Base-by-base conservation (phyloP, 148 eudicot species). In the Selenicereus undatus region DNA sequence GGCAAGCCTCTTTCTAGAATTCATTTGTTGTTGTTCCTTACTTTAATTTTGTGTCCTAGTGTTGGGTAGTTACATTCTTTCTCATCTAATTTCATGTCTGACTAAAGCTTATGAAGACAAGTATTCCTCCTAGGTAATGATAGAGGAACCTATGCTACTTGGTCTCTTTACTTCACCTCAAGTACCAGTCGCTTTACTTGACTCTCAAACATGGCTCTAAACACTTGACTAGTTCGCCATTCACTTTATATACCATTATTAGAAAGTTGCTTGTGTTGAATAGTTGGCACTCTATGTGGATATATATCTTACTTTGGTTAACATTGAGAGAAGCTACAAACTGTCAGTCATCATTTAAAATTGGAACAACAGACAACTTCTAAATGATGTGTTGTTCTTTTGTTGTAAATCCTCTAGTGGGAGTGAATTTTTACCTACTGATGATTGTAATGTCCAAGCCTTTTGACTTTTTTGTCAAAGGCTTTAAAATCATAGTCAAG, bases 1-100 rank as follows among this genome's bases (percentile, higher is more conserved):
- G 74, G 66, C 68, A 75, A 64, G 71, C 27, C 54, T 24, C 35
- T 79, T 5, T 72, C 77, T 60, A 70, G 62, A 71, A 70, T 18
- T 78, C 78, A 43, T 62, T 39, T 64, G 30, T 8, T 51, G 8
- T 39, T 71, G 48, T 26, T 36, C 69, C 51, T 29, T 42, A 12
- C 76, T 68, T 36, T 30, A 18, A 24, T 29, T 71, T 35, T 50
- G 58, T 27, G 45, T 8, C 30, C 18, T 30, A 77, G 73, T 62
- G 14, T 69, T 29, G 17, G 58, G 43, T 79, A 66, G 71, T 64
- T 26, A 7, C 36, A 39, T 68, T 77, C 42, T 52, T 17, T 71
- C 70, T 75, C 9, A 2, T 64, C 11, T 39, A 9, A n/a, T n/a
- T 64, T 64, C 68, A 22, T 7, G 22, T 45, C 32, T 69, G 75